Conservation (phyloP, 805 yeast species). For the Citeromyces nyonsensis region DNA sequence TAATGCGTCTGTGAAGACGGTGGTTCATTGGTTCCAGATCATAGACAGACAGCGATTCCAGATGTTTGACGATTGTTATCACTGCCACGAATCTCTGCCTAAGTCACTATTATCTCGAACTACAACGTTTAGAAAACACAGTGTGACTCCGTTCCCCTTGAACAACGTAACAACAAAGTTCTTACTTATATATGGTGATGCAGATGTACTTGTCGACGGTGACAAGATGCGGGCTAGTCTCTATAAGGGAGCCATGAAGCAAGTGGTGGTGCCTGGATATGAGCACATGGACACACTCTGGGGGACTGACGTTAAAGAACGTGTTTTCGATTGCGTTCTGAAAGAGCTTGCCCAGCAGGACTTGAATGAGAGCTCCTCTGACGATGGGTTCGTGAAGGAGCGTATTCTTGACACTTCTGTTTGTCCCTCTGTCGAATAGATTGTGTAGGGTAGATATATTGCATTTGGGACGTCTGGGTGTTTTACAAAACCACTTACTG, state of each 20-base stretch:
- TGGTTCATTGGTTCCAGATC: slow-evolving; percentile 31
- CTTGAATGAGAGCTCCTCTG: neutral
- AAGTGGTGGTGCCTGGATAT: slow-evolving; percentile 36
- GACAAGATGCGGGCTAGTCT: slow-evolving; percentile 55
- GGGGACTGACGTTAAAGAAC: slow-evolving; percentile 51
- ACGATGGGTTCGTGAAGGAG: neutral
- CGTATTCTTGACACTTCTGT: neutral
- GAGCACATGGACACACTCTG: slow-evolving; percentile 88
- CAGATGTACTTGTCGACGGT: slow-evolving; percentile 80
- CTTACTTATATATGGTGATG: slow-evolving; percentile 61
- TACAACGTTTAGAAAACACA: slow-evolving; percentile 16
- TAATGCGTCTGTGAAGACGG: slow-evolving; percentile 40
- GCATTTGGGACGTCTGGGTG: neutral
- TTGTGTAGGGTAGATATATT: neutral
- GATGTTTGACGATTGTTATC: slow-evolving; percentile 28
- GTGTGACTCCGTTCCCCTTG: slow-evolving; percentile 49
- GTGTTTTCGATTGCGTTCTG: slow-evolving; percentile 17
- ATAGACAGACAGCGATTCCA: slow-evolving; percentile 29
- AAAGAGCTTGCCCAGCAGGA: slow-evolving; percentile 1
- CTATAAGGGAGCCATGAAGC: slow-evolving; percentile 4
- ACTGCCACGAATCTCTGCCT: slow-evolving; percentile 15
- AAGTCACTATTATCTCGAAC: slow-evolving; percentile 9
- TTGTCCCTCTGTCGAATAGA: slow-evolving; percentile 4
- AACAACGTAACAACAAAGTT: slow-evolving; percentile 60
- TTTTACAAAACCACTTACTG: too few species aligned